These are phyloP conservation scores for Podaxis sp. DNA, from an alignment of 768 basidiomycete genomes.

Conservation along the genomic window DNA sequence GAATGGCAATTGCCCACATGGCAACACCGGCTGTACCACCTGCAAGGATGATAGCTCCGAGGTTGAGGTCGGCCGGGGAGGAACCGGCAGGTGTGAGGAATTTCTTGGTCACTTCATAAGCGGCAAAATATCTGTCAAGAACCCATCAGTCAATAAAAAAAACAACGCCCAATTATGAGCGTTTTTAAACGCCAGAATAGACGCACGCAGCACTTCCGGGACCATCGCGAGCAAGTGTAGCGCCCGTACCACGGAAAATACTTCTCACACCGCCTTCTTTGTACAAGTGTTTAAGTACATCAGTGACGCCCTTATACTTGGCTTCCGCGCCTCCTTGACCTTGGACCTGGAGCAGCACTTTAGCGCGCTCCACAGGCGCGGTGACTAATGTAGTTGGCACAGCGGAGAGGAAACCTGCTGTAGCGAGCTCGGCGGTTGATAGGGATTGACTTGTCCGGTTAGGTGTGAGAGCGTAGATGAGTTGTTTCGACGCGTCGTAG, in stretches of 20 bases:
- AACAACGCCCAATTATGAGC: background rate
- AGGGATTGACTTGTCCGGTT: conserved; percentile 63
- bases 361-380: conserved; percentile 96
- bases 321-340: conserved; percentile 75
- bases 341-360: conserved; percentile 94
- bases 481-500: conserved; percentile 88
- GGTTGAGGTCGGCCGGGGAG: conserved; percentile 77
- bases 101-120: conserved; percentile 94
- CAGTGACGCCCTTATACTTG: conserved; percentile 87
- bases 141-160: background rate
- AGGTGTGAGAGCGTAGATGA: conserved; percentile 82
- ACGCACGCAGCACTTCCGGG: conserved; percentile 95
- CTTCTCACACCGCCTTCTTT: conserved; percentile 89
- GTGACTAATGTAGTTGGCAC: conserved; percentile 89
- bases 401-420: conserved; percentile 93
- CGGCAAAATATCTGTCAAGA: conserved; percentile 82
- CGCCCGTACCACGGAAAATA: conserved; percentile 89
- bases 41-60: conserved; percentile 85
- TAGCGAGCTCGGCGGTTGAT: conserved; percentile 77
- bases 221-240: conserved; percentile 94
- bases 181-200: background rate
- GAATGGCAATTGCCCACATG: conserved; percentile 98
- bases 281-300: conserved; percentile 90
- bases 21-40: conserved; percentile 95
- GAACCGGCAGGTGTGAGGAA: conserved; percentile 77